phyloP scores from a whole-genome alignment of 2,329 filamentous ascomycete genomes.

The Ophiocordyceps unilateralis region DNA sequence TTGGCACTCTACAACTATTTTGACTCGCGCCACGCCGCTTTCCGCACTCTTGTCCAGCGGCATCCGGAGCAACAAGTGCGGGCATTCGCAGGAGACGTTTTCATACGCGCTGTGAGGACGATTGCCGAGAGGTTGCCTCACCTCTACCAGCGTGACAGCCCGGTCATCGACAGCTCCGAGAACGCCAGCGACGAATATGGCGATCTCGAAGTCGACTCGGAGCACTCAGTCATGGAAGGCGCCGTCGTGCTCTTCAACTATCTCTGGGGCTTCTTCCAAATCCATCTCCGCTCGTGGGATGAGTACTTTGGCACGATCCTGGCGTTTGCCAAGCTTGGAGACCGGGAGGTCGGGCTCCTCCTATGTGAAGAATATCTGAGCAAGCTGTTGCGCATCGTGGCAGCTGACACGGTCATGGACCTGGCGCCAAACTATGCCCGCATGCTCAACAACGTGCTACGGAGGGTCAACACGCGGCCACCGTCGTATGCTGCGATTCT shows the following conservation, averaged over 20 bases:
- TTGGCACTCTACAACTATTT: slow-evolving; percentile 46
- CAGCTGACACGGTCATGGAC: slow-evolving; percentile 36
- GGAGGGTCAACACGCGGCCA: slow-evolving; percentile 30
- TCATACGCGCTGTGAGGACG: slow-evolving; percentile 33
- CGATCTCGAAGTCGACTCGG: slow-evolving; percentile 6
- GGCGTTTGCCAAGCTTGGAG: slow-evolving; percentile 46
- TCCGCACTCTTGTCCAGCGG: slow-evolving; percentile 49
- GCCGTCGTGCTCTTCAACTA: slow-evolving; percentile 31
- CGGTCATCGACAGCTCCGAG: neutral
- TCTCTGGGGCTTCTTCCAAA: slow-evolving; percentile 47
- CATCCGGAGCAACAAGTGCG: slow-evolving; percentile 41
- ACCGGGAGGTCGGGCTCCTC: slow-evolving; percentile 37
- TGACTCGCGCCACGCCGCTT: slow-evolving; percentile 29
- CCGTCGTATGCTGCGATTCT: slow-evolving; percentile 38
- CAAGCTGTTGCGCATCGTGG: slow-evolving; percentile 40
- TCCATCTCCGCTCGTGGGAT: slow-evolving; percentile 49
- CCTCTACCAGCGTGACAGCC: slow-evolving; percentile 21
- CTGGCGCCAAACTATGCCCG: slow-evolving; percentile 36
- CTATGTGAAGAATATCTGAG: slow-evolving; percentile 44
- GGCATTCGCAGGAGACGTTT: slow-evolving; percentile 27
- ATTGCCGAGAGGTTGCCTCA: slow-evolving; percentile 31
- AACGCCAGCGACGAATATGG: slow-evolving; percentile 7
- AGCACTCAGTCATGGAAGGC: slow-evolving; percentile 11
- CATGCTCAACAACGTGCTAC: slow-evolving; percentile 33
- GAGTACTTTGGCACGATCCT: slow-evolving; percentile 58